Percentiles rank a stretch among this genome's conserved stretches.
phyloP scores from a whole-genome alignment of 306 rosid genomes.

The Corylus heterophylla region DNA sequence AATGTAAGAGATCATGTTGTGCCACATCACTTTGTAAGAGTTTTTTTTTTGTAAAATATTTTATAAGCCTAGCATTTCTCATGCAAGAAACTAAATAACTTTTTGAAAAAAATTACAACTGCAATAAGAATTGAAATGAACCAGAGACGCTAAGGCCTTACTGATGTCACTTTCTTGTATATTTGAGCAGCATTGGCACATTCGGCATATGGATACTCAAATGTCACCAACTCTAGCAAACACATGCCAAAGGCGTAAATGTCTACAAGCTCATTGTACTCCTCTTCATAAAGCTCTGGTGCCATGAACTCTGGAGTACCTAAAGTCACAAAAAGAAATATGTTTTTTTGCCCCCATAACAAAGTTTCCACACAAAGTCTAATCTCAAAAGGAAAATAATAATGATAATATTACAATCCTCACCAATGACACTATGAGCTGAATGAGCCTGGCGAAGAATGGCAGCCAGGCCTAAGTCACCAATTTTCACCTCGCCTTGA shows the following conservation, averaged over 20 bases:
- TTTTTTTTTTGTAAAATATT: too few species aligned
- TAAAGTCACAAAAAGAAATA: conserved; percentile 35
- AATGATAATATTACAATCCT: conserved; percentile 28
- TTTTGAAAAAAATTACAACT: conserved; percentile 6
- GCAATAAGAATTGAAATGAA: conserved; percentile 25
- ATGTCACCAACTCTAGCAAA: conserved; percentile 86
- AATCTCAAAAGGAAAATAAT: conserved; percentile 17
- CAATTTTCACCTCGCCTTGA: conserved; percentile 98
- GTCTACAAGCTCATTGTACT: conserved; percentile 95
- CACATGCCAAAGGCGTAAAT: conserved; percentile 99
- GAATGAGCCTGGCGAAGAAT: conserved; percentile 84
- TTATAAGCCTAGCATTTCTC: too few species aligned
- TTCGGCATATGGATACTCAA: conserved; percentile 91
- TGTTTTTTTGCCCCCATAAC: conserved; percentile 7
- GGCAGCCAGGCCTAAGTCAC: conserved; percentile 95
- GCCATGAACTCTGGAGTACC: conserved; percentile 99
- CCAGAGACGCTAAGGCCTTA: conserved; percentile 41
- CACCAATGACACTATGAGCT: conserved; percentile 97
- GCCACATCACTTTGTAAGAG: too few species aligned
- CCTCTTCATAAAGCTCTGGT: conserved; percentile 96
- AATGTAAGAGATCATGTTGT: not conserved
- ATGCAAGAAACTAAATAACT: not conserved
- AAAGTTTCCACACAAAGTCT: conserved; percentile 9
- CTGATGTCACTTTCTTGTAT: conserved; percentile 96
- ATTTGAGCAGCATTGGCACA: conserved; percentile 99